These are phyloP conservation scores for Rhododendron griersonianum DNA, from an alignment of 148 eudicot species.

Conservation along the genomic window DNA sequence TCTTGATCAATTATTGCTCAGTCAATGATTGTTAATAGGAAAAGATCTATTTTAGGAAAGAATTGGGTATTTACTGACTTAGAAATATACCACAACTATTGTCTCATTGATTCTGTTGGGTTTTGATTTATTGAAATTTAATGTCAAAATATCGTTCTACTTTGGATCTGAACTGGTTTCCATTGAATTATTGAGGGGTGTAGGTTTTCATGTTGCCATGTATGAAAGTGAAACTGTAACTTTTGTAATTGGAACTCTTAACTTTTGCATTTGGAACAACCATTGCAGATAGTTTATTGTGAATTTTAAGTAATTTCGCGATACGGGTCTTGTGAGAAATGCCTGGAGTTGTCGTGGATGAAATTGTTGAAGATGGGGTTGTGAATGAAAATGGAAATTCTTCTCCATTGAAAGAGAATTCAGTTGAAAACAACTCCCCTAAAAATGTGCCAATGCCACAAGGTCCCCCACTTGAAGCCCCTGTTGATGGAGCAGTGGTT, in stretches of 20 bases:
- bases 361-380: constrained; percentile 29
- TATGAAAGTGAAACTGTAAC: background rate
- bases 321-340: constrained; percentile 27
- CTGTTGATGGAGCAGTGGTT: constrained; percentile 33
- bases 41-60: constrained; percentile 2
- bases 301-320: background rate
- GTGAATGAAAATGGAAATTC: constrained; percentile 45
- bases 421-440: constrained; percentile 39
- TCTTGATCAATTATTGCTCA: background rate
- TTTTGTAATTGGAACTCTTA: background rate
- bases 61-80: background rate
- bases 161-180: constrained; percentile 19
- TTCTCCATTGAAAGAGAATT: constrained; percentile 44
- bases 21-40: background rate
- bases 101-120: background rate
- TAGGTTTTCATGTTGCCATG: background rate
- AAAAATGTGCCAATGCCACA: constrained; percentile 46
- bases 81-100: background rate
- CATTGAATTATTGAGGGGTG: background rate
- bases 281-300: constrained; percentile 19
- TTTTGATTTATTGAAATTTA: background rate
- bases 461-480: constrained; percentile 37
- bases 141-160: background rate
- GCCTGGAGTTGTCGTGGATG: constrained; percentile 80
- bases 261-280: background rate